These are phyloP conservation scores for Neurospora intermedia DNA, from an alignment of 495 filamentous ascomycete species.

Conservation along the genomic window DNA sequence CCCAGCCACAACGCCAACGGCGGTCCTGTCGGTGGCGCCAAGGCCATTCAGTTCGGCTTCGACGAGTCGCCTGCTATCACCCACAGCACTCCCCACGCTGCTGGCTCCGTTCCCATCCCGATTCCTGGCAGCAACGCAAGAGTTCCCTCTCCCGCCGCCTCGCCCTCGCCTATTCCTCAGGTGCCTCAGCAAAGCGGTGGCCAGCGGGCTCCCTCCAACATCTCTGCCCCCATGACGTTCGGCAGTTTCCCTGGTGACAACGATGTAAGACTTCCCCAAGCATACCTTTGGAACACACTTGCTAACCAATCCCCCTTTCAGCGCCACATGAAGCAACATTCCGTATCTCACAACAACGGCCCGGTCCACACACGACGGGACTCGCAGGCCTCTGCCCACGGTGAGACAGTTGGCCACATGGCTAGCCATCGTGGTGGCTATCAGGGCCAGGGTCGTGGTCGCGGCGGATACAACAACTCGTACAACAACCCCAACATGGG, in stretches of 20 bases:
- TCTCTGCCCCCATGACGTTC: constrained; percentile 60
- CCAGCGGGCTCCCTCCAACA: constrained; percentile 62
- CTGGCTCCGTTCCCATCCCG: constrained; percentile 51
- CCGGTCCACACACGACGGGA: constrained; percentile 70
- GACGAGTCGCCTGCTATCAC: constrained; percentile 60
- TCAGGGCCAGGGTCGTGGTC: constrained; percentile 46
- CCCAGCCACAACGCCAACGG: constrained; percentile 69
- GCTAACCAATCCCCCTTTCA: constrained; percentile 27
- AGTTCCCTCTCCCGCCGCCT: constrained; percentile 60
- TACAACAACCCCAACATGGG: constrained; percentile 52
- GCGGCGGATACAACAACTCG: constrained; percentile 43
- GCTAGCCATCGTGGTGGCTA: constrained; percentile 39
- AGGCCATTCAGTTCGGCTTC: constrained; percentile 66
- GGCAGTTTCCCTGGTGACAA: constrained; percentile 69
- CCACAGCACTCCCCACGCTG: constrained; percentile 45
- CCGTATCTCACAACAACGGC: constrained; percentile 42
- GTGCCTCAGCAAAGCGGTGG: constrained; percentile 73
- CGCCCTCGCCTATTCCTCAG: constrained; percentile 83
- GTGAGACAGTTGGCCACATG: constrained; percentile 56
- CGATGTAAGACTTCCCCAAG: constrained; percentile 47
- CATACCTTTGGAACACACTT: not conserved
- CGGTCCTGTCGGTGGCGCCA: constrained; percentile 44
- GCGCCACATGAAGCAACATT: constrained; percentile 46
- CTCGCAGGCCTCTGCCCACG: constrained; percentile 70
- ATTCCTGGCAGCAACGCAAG: constrained; percentile 55